A percentile compares a stretch with the other conserved stretches of the same genome.
Evolutionary conservation across 108 stramenopile species (phyloP).

Genomic region (Cylindrotheca fusiformis): DNA sequence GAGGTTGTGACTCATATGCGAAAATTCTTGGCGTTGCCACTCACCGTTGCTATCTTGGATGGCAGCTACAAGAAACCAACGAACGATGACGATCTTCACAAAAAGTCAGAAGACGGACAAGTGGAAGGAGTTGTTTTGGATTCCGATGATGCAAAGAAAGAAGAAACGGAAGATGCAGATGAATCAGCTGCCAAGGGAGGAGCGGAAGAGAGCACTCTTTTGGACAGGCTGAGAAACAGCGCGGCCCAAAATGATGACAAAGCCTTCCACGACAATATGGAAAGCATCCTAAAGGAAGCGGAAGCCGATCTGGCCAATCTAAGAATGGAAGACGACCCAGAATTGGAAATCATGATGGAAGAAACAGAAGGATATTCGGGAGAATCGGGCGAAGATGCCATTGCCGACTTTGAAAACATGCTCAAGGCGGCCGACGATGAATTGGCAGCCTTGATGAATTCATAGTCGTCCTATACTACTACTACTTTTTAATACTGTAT

Average conservation of each 20-base stretch:
- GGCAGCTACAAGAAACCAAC: conserved; percentile 55
- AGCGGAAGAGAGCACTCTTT: conserved; percentile 17
- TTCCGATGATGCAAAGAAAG: conserved; percentile 17
- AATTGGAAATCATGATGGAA: conserved; percentile 24
- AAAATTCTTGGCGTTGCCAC: conserved; percentile 76
- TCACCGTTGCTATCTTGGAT: conserved; percentile 81
- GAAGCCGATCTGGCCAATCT: conserved; percentile 62
- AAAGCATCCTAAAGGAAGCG: conserved; percentile 70
- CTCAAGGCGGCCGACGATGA: conserved; percentile 79
- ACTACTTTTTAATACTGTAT: neutral
- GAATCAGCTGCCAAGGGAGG: conserved; percentile 27
- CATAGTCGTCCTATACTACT: conserved; percentile 23
- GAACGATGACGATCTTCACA: conserved; percentile 21
- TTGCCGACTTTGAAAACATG: conserved; percentile 86
- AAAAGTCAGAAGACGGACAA: conserved; percentile 8
- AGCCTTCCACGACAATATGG: conserved; percentile 50
- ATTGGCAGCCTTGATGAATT: conserved; percentile 72
- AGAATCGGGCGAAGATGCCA: conserved; percentile 36
- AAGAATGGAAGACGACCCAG: conserved; percentile 40
- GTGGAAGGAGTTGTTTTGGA: conserved; percentile 67
- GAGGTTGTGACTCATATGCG: conserved; percentile 87
- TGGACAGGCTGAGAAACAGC: neutral
- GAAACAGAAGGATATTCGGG: conserved; percentile 22
- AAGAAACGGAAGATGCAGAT: neutral
- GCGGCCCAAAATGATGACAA: conserved; percentile 30